phyloP scores from a whole-genome alignment of 495 filamentous ascomycete genomes.

The Aspergillus conjunctus region DNA sequence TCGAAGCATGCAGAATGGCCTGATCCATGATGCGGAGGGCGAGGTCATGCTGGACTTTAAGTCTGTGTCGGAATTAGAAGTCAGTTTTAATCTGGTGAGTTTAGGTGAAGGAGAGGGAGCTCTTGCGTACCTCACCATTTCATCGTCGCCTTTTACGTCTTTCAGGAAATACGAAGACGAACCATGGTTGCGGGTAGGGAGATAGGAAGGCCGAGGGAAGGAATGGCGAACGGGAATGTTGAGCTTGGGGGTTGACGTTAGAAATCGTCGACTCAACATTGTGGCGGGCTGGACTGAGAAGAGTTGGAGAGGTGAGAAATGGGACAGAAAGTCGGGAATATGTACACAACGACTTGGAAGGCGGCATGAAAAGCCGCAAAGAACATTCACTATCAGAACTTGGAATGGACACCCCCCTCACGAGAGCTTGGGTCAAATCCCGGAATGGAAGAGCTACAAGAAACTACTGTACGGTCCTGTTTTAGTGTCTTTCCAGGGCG shows the following conservation, averaged over 20 bases:
- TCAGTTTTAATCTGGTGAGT: neutral
- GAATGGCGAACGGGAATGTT: neutral
- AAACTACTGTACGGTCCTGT: neutral
- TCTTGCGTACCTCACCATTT: neutral
- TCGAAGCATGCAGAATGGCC: constrained; percentile 3
- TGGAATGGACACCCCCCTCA: too few species aligned
- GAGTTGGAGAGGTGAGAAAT: neutral
- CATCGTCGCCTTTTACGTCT: neutral
- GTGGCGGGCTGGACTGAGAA: neutral
- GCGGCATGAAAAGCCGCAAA: too few species aligned
- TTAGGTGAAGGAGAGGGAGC: neutral
- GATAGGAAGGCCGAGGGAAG: neutral
- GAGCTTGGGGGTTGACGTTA: neutral
- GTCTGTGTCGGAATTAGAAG: neutral
- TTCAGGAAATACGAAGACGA: neutral
- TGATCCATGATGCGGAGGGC: constrained; percentile 7
- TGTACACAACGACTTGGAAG: too few species aligned
- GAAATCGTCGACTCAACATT: neutral
- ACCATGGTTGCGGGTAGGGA: neutral
- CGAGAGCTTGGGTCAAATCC: too few species aligned
- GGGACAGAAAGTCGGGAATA: neutral
- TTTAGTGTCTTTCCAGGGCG: neutral
- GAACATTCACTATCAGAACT: neutral
- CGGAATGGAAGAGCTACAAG: neutral
- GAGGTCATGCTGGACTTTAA: constrained; percentile 16